Evolutionary conservation across 2,329 filamentous ascomycete genomes (phyloP).

Genomic region (Reticulascus tulasneorum): DNA sequence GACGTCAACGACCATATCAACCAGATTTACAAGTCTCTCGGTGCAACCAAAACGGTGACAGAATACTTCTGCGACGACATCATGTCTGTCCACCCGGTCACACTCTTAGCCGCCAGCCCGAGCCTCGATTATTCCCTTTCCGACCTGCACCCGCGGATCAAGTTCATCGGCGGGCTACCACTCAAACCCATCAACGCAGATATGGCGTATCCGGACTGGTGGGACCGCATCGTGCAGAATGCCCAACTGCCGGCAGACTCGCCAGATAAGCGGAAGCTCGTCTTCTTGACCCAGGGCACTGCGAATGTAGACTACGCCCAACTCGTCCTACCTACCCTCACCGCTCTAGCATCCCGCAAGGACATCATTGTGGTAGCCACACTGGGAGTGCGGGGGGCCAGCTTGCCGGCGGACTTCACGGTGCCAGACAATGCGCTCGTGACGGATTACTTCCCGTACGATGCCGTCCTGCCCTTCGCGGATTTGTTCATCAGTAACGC

Average conservation of each 20-base stretch:
- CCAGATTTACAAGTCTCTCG: constrained; percentile 22
- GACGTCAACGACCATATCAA: constrained; percentile 18
- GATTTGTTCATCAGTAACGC: constrained; percentile 46
- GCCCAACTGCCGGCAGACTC: too few relatives aligned
- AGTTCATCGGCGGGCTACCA: constrained; percentile 38
- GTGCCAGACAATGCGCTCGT: constrained; percentile 37
- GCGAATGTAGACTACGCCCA: constrained; percentile 32
- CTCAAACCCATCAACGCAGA: constrained; percentile 23
- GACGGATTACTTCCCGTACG: constrained; percentile 45
- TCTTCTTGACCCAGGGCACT: constrained; percentile 47
- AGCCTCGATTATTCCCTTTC: constrained; percentile 33
- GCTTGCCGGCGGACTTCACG: neutral
- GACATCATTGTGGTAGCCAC: constrained; percentile 32
- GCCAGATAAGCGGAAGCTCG: too few relatives aligned
- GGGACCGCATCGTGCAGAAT: constrained; percentile 39
- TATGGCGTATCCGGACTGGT: constrained; percentile 38
- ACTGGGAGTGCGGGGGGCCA: constrained; percentile 21
- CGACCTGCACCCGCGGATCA: constrained; percentile 32
- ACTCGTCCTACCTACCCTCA: constrained; percentile 40
- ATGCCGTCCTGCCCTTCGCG: constrained; percentile 37
- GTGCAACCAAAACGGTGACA: constrained; percentile 19
- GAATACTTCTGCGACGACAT: constrained; percentile 26
- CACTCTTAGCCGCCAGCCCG: constrained; percentile 32
- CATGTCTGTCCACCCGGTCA: constrained; percentile 24
- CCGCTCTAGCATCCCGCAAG: constrained; percentile 32